Base-by-base conservation (phyloP, 2,329 filamentous ascomycete species). In the Emericellopsis cladophorae region DNA sequence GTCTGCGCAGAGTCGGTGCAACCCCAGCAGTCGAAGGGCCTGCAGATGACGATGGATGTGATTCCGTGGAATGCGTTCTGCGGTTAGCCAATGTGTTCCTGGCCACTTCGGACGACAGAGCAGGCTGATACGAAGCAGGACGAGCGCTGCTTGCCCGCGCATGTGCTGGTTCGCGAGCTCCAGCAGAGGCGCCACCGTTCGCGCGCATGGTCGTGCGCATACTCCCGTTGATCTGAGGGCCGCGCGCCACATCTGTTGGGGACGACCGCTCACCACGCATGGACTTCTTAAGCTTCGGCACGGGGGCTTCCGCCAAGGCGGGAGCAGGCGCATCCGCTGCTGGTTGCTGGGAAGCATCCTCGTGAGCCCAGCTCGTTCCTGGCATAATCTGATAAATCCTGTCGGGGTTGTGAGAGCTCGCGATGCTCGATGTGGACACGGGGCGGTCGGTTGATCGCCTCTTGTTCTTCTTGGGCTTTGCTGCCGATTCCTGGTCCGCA, bases 1-100 rank as follows among this genome's bases (percentile, higher is more conserved):
- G 71, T 2, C 79, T 71, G 43, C 65, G 62, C 8, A 76, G 58
- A 5, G 52, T 49, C 11, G 66, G 51, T 35, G 55, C 57, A 29
- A 51, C 44, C 22, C 46, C 42, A 31, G 49, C 42, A 32, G 47
- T 46, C 7, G 26, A 6, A 14, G 38, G 36, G 26, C 41, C 37
- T n/a, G 23, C 26, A 7, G 41, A 36, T 12, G 41, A 43, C 11
- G 29, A 12, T 6, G 41, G 36, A 6, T 37, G 36, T 9, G 24
- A 29, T 10, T 41, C 36, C 14, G 21, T n/a, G n/a, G 39, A 38
- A 16, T 31, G 31, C 7, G 33, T n/a, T 22, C 35, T 39, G 8
- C 26, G 26, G 26, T 29, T 29, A 29, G 26, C 26, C 26, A 29
- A 29, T 9, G 26, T 29, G 12, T 29, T 42, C 44, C 44, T 49